A percentile compares a stretch with the other conserved stretches of the same genome.
Conservation (phyloP, 2,329 filamentous ascomycete species). For the Xylariaceae sp. region DNA sequence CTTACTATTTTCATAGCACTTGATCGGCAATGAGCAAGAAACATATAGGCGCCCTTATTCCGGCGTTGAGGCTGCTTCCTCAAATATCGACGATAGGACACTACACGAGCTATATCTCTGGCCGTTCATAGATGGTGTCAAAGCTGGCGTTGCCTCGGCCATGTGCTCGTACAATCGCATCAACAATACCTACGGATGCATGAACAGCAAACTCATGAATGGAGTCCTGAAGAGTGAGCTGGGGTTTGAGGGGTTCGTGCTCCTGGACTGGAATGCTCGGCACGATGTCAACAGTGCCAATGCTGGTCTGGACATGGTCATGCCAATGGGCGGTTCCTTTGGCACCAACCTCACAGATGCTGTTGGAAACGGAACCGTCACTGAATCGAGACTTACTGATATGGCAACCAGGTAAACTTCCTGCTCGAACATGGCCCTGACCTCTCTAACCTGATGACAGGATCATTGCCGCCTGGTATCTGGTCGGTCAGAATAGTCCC, state of each 20-base stretch:
- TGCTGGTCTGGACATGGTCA: conserved; percentile 64
- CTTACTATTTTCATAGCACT: conserved; percentile 41
- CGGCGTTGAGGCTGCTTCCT: conserved; percentile 48
- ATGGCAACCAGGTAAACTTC: conserved; percentile 64
- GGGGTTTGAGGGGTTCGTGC: conserved; percentile 63
- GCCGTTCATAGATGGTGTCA: conserved; percentile 59
- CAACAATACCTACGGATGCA: conserved; percentile 69
- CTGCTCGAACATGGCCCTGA: conserved; percentile 32
- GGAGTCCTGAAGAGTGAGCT: conserved; percentile 59
- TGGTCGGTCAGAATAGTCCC: conserved; percentile 47
- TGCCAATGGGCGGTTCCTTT: conserved; percentile 53
- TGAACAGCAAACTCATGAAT: conserved; percentile 66
- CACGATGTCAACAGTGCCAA: conserved; percentile 53
- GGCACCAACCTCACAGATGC: conserved; percentile 67
- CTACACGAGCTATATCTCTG: conserved; percentile 62
- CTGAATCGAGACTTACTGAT: conserved; percentile 66
- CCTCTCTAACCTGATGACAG: conserved; percentile 44
- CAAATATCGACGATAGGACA: conserved; percentile 61
- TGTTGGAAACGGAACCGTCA: conserved; percentile 70
- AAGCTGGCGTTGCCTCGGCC: conserved; percentile 50
- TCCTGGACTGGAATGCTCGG: conserved; percentile 65
- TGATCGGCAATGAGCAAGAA: conserved; percentile 59
- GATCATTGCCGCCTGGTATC: conserved; percentile 58
- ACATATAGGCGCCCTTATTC: conserved; percentile 41
- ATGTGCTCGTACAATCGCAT: conserved; percentile 69